Evolutionary conservation across 106 monocot genomes (phyloP).

Genomic region (Cymbidium sinense): DNA sequence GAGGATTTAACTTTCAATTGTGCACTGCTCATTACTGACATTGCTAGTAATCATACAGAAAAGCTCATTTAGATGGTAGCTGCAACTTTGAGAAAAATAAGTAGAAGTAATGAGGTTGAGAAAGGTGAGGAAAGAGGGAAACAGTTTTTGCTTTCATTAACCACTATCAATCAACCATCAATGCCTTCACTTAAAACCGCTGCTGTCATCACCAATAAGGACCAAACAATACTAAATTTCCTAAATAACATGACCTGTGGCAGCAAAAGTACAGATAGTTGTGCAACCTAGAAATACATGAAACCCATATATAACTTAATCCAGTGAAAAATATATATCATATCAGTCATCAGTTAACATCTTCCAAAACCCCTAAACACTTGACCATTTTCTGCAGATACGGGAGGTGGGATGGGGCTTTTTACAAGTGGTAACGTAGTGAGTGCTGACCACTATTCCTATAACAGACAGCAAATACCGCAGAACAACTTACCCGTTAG

Average conservation of each 20-base stretch:
- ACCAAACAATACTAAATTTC: too few species aligned
- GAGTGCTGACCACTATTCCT: neutral
- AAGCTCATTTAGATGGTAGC: neutral
- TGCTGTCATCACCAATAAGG: neutral
- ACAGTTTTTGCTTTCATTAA: too few species aligned
- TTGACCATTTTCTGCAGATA: too few species aligned
- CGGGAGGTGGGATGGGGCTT: too few species aligned
- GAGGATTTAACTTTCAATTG: constrained; percentile 1
- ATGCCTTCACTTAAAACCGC: neutral
- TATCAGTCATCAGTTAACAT: too few species aligned
- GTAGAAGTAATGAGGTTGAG: neutral
- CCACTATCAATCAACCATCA: neutral
- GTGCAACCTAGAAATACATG: too few species aligned
- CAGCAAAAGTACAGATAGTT: too few species aligned
- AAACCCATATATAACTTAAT: too few species aligned
- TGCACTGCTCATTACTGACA: neutral
- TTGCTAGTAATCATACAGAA: neutral
- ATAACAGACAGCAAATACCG: neutral
- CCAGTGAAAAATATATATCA: too few species aligned
- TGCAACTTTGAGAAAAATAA: neutral
- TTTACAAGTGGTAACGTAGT: too few species aligned
- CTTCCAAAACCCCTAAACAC: too few species aligned
- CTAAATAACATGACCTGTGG: too few species aligned
- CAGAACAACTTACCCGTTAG: neutral
- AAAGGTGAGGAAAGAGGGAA: neutral